Percentiles rank a stretch among this genome's conserved stretches.
phyloP scores from a whole-genome alignment of 1,284 basidiomycete species.

The Apiotrichum akiyoshidainum region DNA sequence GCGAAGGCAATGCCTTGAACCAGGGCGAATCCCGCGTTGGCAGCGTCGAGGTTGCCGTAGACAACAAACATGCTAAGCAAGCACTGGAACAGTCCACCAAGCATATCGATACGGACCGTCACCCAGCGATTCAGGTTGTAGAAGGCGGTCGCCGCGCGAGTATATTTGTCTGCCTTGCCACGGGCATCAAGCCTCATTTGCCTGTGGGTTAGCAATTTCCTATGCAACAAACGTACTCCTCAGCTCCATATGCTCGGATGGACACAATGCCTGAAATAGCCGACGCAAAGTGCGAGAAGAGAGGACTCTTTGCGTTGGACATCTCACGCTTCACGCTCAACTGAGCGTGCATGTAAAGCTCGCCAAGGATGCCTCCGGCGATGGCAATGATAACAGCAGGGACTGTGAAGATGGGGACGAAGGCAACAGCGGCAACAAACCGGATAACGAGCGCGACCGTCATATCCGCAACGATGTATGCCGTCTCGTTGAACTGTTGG shows the following conservation, averaged over 20 bases:
- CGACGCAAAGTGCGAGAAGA: constrained; percentile 67
- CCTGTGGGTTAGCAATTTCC: constrained; percentile 3
- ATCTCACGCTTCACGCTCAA: constrained; percentile 68
- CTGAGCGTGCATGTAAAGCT: constrained; percentile 64
- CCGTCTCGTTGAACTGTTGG: constrained; percentile 43
- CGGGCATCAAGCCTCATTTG: constrained; percentile 42
- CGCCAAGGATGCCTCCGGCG: constrained; percentile 55
- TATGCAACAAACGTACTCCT: constrained; percentile 21
- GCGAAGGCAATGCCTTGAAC: constrained; percentile 49
- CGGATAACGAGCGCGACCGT: constrained; percentile 51
- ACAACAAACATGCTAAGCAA: constrained; percentile 44
- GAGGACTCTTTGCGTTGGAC: constrained; percentile 64
- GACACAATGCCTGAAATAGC: constrained; percentile 62
- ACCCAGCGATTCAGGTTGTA: constrained; percentile 51
- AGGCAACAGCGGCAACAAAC: constrained; percentile 54
- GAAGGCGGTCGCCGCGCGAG: constrained; percentile 41
- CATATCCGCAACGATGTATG: constrained; percentile 43
- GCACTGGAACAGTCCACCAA: constrained; percentile 47
- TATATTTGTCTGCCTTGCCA: constrained; percentile 48
- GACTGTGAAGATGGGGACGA: constrained; percentile 54
- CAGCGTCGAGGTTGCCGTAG: constrained; percentile 43
- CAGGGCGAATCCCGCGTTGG: constrained; percentile 49
- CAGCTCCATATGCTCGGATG: constrained; percentile 51
- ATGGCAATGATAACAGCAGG: constrained; percentile 51
- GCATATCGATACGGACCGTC: constrained; percentile 48